Percentiles rank a stretch among this genome's conserved stretches.
These are phyloP conservation scores for Curvularia sp. DNA, from an alignment of 2,329 filamentous ascomycete genomes.

Conservation along the genomic window DNA sequence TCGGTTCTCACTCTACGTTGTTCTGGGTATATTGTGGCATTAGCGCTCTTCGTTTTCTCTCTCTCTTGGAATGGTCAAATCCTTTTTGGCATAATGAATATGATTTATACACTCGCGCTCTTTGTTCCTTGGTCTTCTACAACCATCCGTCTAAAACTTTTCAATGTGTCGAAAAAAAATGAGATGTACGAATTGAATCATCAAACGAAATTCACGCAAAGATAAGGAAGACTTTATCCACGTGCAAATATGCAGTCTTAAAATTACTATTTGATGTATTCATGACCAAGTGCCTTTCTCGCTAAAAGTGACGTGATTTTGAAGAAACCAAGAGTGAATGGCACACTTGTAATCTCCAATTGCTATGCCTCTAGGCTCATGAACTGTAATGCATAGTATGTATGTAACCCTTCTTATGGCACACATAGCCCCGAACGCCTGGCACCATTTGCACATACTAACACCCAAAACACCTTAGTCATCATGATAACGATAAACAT, in stretches of 20 bases:
- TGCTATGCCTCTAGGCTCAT: background rate
- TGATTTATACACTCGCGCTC: background rate
- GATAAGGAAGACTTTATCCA: background rate
- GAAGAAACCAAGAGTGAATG: background rate
- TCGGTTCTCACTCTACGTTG: background rate
- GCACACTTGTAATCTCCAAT: background rate
- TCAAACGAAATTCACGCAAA: background rate
- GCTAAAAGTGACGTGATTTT: background rate
- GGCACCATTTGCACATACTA: background rate
- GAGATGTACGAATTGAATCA: background rate
- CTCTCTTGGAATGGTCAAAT: background rate
- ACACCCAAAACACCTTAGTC: conserved; percentile 1
- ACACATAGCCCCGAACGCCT: background rate
- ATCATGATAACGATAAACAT: conserved; percentile 4
- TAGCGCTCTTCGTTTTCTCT: background rate
- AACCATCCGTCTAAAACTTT: background rate
- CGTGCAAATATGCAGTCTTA: background rate
- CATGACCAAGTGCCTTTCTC: background rate
- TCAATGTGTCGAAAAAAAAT: background rate
- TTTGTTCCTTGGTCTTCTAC: background rate
- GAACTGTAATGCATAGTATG: background rate
- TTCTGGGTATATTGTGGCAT: background rate
- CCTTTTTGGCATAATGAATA: background rate
- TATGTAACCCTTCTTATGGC: background rate
- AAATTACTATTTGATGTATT: background rate